phyloP scores from a whole-genome alignment of 345 rosid species.

The Tarenaya hassleriana region DNA sequence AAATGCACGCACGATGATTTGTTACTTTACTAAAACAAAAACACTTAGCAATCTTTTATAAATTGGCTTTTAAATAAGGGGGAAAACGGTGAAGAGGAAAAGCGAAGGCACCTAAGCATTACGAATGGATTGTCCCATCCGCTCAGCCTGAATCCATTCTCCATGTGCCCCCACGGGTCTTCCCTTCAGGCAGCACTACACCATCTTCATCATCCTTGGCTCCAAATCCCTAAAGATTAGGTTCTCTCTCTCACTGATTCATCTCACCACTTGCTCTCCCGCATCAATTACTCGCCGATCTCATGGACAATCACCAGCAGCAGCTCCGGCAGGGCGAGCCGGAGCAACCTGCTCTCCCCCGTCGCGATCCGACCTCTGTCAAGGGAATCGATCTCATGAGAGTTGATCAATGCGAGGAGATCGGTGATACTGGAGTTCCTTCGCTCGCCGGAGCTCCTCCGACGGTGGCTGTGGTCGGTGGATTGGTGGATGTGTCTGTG shows the following conservation, averaged over 20 bases:
- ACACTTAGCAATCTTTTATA: not conserved
- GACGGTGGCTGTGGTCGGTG: not conserved
- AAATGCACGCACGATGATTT: not conserved
- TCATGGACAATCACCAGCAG: constrained; percentile 39
- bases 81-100: not conserved
- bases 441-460: constrained; percentile 33
- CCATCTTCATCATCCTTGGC: constrained; percentile 21
- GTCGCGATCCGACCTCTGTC: constrained; percentile 24
- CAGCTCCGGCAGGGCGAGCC: constrained; percentile 20
- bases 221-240: constrained; percentile 35
- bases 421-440: constrained; percentile 36
- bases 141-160: constrained; percentile 26
- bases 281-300: constrained; percentile 6
- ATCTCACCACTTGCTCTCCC: constrained; percentile 8
- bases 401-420: constrained; percentile 51
- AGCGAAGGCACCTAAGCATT: constrained; percentile 5
- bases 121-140: no score
- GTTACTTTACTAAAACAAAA: not conserved
- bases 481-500: constrained; percentile 22
- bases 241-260: constrained; percentile 36
- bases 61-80: not conserved
- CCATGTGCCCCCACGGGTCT: constrained; percentile 28
- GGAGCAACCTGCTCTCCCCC: constrained; percentile 21
- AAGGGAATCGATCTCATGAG: constrained; percentile 36
- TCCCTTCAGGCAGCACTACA: constrained; percentile 19